Evolutionary conservation across 139 green algal genomes (phyloP).

Genomic region (Choricystis sp.): DNA sequence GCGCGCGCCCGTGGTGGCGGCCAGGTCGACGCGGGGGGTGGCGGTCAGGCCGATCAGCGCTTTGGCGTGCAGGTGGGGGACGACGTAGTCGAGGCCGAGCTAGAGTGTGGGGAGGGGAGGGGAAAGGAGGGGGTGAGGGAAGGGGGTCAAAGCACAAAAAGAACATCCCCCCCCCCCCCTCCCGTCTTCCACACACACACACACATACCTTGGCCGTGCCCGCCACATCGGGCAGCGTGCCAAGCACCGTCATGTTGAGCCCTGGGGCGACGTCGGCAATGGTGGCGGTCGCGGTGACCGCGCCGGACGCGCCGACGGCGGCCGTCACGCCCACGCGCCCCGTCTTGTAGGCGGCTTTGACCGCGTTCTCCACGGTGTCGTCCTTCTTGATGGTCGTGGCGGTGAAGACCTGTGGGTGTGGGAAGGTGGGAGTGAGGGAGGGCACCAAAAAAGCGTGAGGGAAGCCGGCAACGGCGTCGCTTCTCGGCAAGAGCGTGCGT

Average conservation of each 20-base stretch:
- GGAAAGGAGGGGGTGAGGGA: too few species aligned
- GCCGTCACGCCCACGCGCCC: conserved; percentile 3
- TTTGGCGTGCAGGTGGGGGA: conserved; percentile 15
- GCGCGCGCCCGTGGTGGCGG: conserved; percentile 2
- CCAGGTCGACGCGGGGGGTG: conserved; percentile 6
- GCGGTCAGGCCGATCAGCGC: conserved; percentile 5
- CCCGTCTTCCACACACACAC: too few species aligned
- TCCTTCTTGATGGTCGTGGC: conserved; percentile 8
- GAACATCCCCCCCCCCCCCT: too few species aligned
- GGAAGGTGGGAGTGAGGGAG: not conserved
- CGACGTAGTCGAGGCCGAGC: conserved; percentile 9
- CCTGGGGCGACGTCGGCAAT: conserved; percentile 1
- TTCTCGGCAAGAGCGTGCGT: not conserved
- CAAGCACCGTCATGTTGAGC: conserved; percentile 3
- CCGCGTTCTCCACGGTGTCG: conserved; percentile 4
- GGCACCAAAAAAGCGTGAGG: not conserved
- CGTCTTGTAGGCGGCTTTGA: conserved; percentile 12
- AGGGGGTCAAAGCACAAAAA: too few species aligned
- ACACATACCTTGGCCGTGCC: conserved; percentile 15
- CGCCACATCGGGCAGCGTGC: conserved; percentile 11
- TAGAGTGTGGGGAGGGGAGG: too few species aligned
- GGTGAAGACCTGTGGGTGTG: conserved; percentile 11
- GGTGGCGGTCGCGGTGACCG: conserved; percentile 4
- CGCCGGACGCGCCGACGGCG: conserved; percentile 5
- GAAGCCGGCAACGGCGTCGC: not conserved